Conservation (phyloP, 139 green algal species). For the Tetratostichococcus sp. region DNA sequence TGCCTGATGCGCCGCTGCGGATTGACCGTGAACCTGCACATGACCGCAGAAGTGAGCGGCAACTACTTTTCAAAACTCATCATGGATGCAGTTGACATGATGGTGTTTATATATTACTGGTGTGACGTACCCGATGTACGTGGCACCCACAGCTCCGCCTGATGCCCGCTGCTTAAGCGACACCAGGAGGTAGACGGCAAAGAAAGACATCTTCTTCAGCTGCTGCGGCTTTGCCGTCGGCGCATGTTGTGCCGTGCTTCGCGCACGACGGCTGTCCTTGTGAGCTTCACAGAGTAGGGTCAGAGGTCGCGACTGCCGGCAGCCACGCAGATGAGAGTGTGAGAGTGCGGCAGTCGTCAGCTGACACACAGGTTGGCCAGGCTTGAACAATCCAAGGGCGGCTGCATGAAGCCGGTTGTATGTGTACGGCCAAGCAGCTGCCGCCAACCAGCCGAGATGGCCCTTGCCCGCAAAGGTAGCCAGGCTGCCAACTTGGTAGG, state of each 20-base stretch:
- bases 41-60: neutral
- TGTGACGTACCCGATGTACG: neutral
- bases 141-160: neutral
- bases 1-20: slow-evolving; percentile 77
- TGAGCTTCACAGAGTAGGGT: neutral
- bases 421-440: too few species aligned
- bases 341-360: too few species aligned
- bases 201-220: neutral
- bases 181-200: neutral
- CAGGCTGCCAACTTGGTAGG: too few species aligned
- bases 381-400: too few species aligned
- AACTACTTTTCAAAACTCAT: neutral
- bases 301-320: too few species aligned
- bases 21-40: slow-evolving; percentile 84
- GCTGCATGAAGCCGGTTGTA: too few species aligned
- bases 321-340: too few species aligned
- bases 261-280: neutral
- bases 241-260: neutral
- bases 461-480: too few species aligned
- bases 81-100: too few species aligned
- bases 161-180: neutral
- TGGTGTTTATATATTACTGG: too few species aligned
- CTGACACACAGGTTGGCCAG: too few species aligned
- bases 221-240: neutral
- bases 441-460: too few species aligned